Base-by-base conservation (phyloP, 176 grass and related monocot species). In the Dendrocalamus sinicus region DNA sequence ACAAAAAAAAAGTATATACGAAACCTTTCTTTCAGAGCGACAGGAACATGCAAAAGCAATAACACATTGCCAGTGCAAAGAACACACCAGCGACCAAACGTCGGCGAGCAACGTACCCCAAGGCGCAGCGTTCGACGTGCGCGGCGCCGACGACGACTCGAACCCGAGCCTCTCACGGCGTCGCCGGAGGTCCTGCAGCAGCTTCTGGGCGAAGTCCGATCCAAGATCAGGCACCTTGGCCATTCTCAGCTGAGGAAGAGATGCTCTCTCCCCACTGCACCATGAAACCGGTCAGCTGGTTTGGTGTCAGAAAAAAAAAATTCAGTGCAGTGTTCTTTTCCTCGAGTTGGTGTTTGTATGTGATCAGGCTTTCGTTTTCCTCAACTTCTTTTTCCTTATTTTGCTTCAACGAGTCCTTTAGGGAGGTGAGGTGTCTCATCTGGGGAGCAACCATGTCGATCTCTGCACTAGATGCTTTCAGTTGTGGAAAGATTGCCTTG, bases 141-240 rank as follows among this genome's bases (percentile, higher is more conserved):
- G 86, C 60, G 86, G 57, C 40, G 52, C 32, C 54, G 75, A 43
- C 16, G 69, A 6, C 11, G 48, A 89, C n/a, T 89, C 62, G 9
- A 86, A 92, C 20, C 96, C 94, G 67, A 99, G 90, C 82, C 78
- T 90, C 82, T 99, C 89, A 83, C 94, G 91, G 71, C 96, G 88
- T 0, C 78, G 69, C 73, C 94, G 89, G 79, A 99, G 90, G 88
- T 99, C 96, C 64, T 81, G 89, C 66, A 99, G 80, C 84, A 99
- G 71, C 76, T 99, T 99, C 88, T 99, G 94, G 7, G 96, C 70
- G 50, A 99, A 99, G 84, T 99, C 96, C 3, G 96, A 91, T 81
- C 86, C 85, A 12, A 90, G 85, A 64, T 92, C 90, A 57, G 88
- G 87, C 58, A 78, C 89, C 88, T 32, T 90, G 75, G 80, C 89